Conservation (phyloP, 371 early-diverging fungal genomes). For the Mucor plumbeus region DNA sequence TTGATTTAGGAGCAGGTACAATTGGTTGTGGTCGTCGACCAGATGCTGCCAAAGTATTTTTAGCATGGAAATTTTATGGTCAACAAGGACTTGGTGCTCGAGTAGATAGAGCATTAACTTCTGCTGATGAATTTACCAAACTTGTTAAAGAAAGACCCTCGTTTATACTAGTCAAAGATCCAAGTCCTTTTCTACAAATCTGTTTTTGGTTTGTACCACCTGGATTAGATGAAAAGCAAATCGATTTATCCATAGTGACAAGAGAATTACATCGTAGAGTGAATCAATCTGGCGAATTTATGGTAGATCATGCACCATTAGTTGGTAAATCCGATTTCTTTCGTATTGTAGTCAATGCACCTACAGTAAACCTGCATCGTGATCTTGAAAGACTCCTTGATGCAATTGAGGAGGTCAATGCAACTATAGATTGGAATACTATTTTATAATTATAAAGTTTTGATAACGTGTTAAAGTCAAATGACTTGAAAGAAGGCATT, state of each 20-base stretch:
- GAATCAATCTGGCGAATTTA: conserved; percentile 57
- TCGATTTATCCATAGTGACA: conserved; percentile 55
- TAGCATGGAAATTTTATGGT: conserved; percentile 86
- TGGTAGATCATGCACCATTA: conserved; percentile 67
- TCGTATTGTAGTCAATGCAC: conserved; percentile 75
- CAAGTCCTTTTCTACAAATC: conserved; percentile 58
- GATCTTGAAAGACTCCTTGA: conserved; percentile 62
- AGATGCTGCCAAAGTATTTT: conserved; percentile 83
- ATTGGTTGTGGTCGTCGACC: conserved; percentile 88
- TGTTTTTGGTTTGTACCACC: conserved; percentile 75
- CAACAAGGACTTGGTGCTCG: conserved; percentile 52
- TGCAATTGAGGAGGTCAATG: conserved; percentile 55
- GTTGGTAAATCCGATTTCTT: conserved; percentile 65
- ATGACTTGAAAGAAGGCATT: background rate
- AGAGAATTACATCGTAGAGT: conserved; percentile 57
- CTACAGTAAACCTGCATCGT: conserved; percentile 56
- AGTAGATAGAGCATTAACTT: conserved; percentile 54
- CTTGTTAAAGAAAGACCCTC: conserved; percentile 30
- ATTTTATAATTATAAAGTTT: background rate
- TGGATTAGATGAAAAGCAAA: conserved; percentile 20
- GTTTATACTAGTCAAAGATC: conserved; percentile 44
- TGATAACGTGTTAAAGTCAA: conserved; percentile 1
- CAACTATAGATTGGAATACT: conserved; percentile 34
- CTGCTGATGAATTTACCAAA: conserved; percentile 46
- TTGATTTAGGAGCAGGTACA: conserved; percentile 83